A percentile compares a stretch with the other conserved stretches of the same genome.
Conservation (phyloP, 2,329 filamentous ascomycete species). For the Diaporthe ilicicola region DNA sequence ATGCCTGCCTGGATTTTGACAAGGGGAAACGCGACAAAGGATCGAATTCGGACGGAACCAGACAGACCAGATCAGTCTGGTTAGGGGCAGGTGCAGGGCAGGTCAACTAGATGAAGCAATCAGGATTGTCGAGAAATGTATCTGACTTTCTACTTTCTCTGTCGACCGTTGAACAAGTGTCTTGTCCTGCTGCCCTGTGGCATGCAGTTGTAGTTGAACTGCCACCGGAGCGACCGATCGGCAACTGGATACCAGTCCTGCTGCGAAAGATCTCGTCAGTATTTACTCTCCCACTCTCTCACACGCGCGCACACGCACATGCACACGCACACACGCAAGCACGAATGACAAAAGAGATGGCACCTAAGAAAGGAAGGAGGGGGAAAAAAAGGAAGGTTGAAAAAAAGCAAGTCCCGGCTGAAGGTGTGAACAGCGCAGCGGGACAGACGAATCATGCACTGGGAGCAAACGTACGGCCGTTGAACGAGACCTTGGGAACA, state of each 20-base stretch:
- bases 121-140: neutral
- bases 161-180: constrained; percentile 19
- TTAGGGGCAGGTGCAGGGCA: neutral
- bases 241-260: constrained; percentile 16
- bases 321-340: neutral
- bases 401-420: neutral
- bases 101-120: neutral
- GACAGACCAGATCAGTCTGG: neutral
- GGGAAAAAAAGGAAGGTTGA: no score
- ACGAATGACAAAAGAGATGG: neutral
- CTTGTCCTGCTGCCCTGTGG: neutral
- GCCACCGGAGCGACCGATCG: constrained; percentile 6
- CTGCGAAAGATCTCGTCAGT: constrained; percentile 21
- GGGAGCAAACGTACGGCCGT: constrained; percentile 17
- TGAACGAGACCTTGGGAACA: constrained; percentile 1
- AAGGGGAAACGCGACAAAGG: neutral
- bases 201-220: constrained; percentile 5
- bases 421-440: neutral
- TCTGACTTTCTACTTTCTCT: neutral
- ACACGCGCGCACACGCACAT: constrained; percentile 1
- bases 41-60: neutral
- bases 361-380: neutral
- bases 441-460: neutral
- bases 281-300: constrained; percentile 5
- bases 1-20: constrained; percentile 47